These are phyloP conservation scores for Echinosophora koreensis DNA, from an alignment of 306 rosid species.

Conservation along the genomic window DNA sequence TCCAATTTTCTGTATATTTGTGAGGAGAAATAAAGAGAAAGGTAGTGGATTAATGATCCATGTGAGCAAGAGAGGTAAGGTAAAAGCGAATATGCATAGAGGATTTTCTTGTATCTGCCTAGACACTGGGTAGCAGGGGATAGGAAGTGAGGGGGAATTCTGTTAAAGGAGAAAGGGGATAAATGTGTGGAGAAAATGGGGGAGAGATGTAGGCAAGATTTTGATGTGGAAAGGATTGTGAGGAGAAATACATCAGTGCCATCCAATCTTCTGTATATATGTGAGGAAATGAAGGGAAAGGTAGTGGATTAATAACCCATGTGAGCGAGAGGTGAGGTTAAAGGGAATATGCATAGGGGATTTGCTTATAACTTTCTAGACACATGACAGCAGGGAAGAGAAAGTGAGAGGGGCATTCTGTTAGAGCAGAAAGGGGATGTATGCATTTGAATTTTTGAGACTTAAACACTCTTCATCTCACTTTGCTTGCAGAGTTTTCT, in stretches of 20 bases:
- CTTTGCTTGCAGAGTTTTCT: conserved; percentile 22
- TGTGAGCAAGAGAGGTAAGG: not conserved
- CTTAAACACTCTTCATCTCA: not conserved
- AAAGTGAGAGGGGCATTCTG: not conserved
- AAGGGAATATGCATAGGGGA: not conserved
- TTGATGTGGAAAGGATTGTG: no score
- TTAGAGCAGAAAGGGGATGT: not conserved
- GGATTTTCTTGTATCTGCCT: no score
- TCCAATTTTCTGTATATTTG: not conserved
- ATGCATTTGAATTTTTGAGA: not conserved
- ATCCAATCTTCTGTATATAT: not conserved
- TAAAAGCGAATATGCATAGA: not conserved
- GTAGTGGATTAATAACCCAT: not conserved
- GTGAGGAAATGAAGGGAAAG: not conserved
- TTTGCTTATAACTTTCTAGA: no score
- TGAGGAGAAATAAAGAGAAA: not conserved
- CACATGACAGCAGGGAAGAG: not conserved
- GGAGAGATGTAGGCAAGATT: no score
- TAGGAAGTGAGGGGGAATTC: not conserved
- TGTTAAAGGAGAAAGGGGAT: not conserved
- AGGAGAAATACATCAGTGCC: not conserved
- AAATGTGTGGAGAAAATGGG: not conserved
- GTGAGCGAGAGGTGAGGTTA: not conserved
- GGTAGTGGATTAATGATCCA: not conserved
- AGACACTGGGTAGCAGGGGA: no score